Evolutionary conservation across 2,329 filamentous ascomycete genomes (phyloP).

Genomic region (Penicillium sp.): DNA sequence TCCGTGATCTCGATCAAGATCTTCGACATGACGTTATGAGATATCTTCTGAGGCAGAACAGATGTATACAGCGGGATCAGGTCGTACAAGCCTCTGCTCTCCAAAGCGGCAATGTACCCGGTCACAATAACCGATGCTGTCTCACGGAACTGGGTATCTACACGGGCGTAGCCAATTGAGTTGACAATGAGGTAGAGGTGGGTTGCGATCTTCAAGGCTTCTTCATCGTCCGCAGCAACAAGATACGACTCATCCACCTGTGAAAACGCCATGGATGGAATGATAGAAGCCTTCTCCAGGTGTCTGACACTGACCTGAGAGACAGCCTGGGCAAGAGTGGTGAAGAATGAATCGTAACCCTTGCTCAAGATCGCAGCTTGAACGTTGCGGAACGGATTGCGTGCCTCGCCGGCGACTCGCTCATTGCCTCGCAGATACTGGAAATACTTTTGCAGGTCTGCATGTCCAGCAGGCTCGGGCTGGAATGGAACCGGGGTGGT

Average conservation of each 20-base stretch:
- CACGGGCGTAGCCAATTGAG: conserved; percentile 50
- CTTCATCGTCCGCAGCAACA: conserved; percentile 45
- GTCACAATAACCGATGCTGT: conserved; percentile 61
- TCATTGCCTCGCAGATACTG: conserved; percentile 35
- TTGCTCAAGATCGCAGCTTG: conserved; percentile 43
- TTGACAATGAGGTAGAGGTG: conserved; percentile 66
- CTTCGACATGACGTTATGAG: conserved; percentile 67
- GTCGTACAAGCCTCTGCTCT: conserved; percentile 66
- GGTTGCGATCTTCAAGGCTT: conserved; percentile 63
- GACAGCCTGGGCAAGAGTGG: conserved; percentile 39
- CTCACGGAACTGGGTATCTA: conserved; percentile 56
- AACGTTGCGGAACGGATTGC: conserved; percentile 44
- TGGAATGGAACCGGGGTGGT: conserved; percentile 52
- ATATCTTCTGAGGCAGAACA: conserved; percentile 61
- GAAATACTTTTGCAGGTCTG: conserved; percentile 38
- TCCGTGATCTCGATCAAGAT: conserved; percentile 71
- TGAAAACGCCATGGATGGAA: conserved; percentile 46
- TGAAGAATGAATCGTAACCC: conserved; percentile 41
- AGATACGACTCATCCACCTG: conserved; percentile 48
- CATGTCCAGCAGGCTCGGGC: conserved; percentile 51
- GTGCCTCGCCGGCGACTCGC: conserved; percentile 36
- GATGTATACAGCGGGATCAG: conserved; percentile 85
- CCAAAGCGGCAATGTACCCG: conserved; percentile 75
- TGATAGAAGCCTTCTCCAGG: conserved; percentile 28
- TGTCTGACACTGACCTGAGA: conserved; percentile 32